phyloP scores from a whole-genome alignment of 192 early-diverging fungal species.

The Lunasporangiospora selenospora region DNA sequence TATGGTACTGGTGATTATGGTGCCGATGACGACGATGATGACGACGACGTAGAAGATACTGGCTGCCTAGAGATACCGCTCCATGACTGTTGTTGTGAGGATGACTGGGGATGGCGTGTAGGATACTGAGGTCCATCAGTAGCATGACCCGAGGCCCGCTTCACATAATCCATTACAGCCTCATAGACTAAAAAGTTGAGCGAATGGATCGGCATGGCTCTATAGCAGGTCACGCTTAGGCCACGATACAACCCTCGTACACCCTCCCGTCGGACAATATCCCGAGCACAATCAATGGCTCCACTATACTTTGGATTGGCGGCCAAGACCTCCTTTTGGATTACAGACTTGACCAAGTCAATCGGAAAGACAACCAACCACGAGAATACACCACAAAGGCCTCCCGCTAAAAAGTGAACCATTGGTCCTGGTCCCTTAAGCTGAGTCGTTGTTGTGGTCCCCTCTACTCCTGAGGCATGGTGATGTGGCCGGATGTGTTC shows the following conservation, averaged over 20 bases:
- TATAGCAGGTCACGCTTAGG: conserved; percentile 73
- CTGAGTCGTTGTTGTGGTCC: not conserved
- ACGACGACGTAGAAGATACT: too few relatives aligned
- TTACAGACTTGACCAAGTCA: conserved; percentile 76
- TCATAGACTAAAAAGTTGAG: conserved; percentile 87
- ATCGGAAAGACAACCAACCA: conserved; percentile 83
- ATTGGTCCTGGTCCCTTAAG: conserved; percentile 60
- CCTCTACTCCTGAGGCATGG: not conserved
- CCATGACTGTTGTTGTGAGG: too few relatives aligned
- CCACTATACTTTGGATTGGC: conserved; percentile 51
- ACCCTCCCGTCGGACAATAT: conserved; percentile 62
- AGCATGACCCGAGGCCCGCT: conserved; percentile 34
- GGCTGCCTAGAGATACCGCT: too few relatives aligned
- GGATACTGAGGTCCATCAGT: too few relatives aligned
- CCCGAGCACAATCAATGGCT: conserved; percentile 53
- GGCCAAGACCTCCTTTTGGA: conserved; percentile 75
- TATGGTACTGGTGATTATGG: too few relatives aligned
- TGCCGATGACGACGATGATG: too few relatives aligned
- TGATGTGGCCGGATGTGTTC: conserved; percentile 30
- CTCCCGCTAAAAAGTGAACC: conserved; percentile 80
- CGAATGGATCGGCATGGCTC: conserved; percentile 82
- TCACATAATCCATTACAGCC: conserved; percentile 47
- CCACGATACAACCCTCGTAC: conserved; percentile 74
- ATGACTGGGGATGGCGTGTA: too few relatives aligned
- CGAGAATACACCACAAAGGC: conserved; percentile 76